Conservation (phyloP, 1,284 basidiomycete genomes). For the Trichosporon sp. region DNA sequence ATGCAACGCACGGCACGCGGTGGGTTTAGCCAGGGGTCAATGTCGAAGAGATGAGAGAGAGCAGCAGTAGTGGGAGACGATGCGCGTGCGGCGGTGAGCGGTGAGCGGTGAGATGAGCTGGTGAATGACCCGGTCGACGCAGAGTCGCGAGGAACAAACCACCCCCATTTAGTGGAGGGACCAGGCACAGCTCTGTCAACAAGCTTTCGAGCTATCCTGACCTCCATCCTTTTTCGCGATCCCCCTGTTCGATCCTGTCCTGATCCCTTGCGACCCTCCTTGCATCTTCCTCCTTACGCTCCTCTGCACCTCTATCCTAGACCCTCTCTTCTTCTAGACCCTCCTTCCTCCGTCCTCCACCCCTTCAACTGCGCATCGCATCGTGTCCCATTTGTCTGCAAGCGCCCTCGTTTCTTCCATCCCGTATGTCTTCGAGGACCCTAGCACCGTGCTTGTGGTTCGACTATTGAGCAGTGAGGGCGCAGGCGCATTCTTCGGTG, state of each 20-base stretch:
- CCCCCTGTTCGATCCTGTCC: background rate
- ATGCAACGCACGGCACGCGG: background rate
- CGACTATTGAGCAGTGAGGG: too few species aligned
- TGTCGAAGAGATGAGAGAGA: background rate
- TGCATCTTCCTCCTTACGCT: background rate
- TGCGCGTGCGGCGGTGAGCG: background rate
- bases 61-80: background rate
- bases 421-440: background rate
- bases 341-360: background rate
- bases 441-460: background rate
- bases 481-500: too few species aligned
- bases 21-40: background rate
- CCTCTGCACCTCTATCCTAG: background rate
- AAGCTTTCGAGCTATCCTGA: constrained; percentile 4
- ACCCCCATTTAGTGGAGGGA: background rate
- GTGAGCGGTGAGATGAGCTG: background rate
- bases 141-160: background rate
- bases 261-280: background rate
- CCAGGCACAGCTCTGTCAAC: background rate
- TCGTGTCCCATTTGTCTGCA: background rate
- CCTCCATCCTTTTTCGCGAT: background rate
- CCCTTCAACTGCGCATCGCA: background rate
- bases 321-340: background rate
- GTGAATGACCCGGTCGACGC: background rate
- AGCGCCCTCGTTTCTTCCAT: background rate